Base-by-base conservation (phyloP, 306 rosid species). In the Vicia faba region DNA sequence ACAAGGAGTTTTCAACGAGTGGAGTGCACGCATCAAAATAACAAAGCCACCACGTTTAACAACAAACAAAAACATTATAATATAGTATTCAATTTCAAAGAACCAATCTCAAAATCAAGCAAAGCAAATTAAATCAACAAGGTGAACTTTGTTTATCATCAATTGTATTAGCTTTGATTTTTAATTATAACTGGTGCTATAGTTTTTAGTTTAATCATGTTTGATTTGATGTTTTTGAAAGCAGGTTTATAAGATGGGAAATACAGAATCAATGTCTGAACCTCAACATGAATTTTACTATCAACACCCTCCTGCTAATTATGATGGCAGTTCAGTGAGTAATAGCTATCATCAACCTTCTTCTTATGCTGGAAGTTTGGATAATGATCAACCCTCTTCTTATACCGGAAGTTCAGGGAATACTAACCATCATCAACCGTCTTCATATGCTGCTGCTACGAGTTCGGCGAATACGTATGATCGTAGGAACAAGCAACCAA, bases 211-310 rank as follows among this genome's bases (percentile, higher is more conserved):
- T 51, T 20, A 51, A 51, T 51, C 11, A 1, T 3, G 1, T 20
- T 19, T 20, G 12, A 20, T 10, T 51, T 10, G 31, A 51, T 51
- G 25, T 51, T 76, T 69, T 75, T 74, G 51, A 67, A 70, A 44
- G 20, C 54, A 73, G 71, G 76, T 26, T 64, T 66, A 68, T 61
- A 66, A 58, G 18, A 87, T 89, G 96, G 96, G 96, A 16, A 89
- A 89, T 64, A 39, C 81, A 8, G 96, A 87, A 46, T 89, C 91
- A 55, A 38, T 31, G 57, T 41, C 64, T 80, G 74, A 78, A 72
- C 31, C 86, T 63, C 59, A 53, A 12, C 79, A 76, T 35, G 55
- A 73, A 61, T 28, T 73, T 77, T 41, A 46, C 55, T 74, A 49
- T 7, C 80, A 70, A 12, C 11, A 48, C 33, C 71, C 79, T 41